Percentiles rank a stretch among this genome's conserved stretches.
Evolutionary conservation across 2,329 filamentous ascomycete species (phyloP).

Genomic region (Botrytis paeoniae): DNA sequence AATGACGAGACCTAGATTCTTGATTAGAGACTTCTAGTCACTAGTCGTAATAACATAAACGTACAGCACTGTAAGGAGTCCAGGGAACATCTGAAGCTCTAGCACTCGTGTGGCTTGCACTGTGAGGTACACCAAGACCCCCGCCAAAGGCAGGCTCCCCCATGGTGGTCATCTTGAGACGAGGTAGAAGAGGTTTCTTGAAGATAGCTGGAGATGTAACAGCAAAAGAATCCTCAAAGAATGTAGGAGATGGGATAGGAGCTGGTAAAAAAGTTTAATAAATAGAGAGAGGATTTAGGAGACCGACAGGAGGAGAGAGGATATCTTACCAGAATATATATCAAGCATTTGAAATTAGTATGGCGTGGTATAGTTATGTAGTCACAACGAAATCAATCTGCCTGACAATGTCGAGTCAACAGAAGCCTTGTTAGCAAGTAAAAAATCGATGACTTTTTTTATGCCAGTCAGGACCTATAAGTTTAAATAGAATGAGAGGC

Average conservation of each 20-base stretch:
- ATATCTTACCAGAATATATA: slow-evolving; percentile 8
- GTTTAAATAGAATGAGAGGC: slow-evolving; percentile 28
- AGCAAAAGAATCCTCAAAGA: not conserved
- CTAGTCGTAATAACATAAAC: slow-evolving; percentile 17
- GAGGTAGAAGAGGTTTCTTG: slow-evolving; percentile 15
- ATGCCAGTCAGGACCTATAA: slow-evolving; percentile 26
- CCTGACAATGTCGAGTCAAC: slow-evolving; percentile 19
- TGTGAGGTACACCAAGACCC: slow-evolving; percentile 6
- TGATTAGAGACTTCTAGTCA: slow-evolving; percentile 18
- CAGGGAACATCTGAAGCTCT: slow-evolving; percentile 21
- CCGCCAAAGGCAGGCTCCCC: slow-evolving; percentile 17
- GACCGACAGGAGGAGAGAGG: not conserved
- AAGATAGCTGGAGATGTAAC: slow-evolving; percentile 14
- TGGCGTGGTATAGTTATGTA: slow-evolving; percentile 23
- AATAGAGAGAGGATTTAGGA: not conserved
- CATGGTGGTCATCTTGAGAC: slow-evolving; percentile 14
- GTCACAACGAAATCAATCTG: slow-evolving; percentile 21
- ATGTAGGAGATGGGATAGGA: slow-evolving; percentile 8
- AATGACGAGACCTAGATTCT: slow-evolving; percentile 34
- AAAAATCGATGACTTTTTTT: slow-evolving; percentile 17
- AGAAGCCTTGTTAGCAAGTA: slow-evolving; percentile 24
- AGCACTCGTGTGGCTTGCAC: slow-evolving; percentile 6
- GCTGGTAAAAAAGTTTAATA: not conserved
- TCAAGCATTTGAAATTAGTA: slow-evolving; percentile 14
- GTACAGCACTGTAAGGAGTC: slow-evolving; percentile 33